phyloP scores from a whole-genome alignment of 768 basidiomycete species.

The Suillus bovinus region DNA sequence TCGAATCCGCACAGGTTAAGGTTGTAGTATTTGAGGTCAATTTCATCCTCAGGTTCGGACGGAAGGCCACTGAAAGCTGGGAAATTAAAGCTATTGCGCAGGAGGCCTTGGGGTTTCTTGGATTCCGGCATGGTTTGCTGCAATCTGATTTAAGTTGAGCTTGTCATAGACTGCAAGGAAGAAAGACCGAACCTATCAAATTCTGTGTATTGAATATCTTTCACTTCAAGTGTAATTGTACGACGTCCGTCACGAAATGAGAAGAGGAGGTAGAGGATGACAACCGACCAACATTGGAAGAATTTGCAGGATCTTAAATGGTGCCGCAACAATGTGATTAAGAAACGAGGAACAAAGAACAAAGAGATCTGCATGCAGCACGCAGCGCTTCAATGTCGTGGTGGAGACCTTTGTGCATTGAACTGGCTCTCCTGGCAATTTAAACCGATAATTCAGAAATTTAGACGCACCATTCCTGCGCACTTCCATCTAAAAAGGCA shows the following conservation, averaged over 20 bases:
- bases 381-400: background rate
- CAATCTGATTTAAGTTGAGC: background rate
- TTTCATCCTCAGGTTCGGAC: constrained; percentile 15
- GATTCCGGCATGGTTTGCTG: background rate
- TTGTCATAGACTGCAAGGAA: background rate
- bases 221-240: background rate
- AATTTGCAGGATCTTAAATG: background rate
- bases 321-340: background rate
- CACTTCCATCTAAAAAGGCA: background rate
- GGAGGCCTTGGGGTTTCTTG: background rate
- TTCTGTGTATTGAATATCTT: background rate
- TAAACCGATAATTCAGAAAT: background rate
- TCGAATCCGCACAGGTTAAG: background rate
- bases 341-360: background rate
- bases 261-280: background rate
- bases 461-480: background rate
- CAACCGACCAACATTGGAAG: background rate
- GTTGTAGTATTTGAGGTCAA: constrained; percentile 10
- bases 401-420: constrained; percentile 1
- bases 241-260: background rate
- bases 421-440: background rate
- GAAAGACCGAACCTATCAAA: background rate
- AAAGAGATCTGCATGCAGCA: background rate
- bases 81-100: constrained; percentile 22
- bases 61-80: constrained; percentile 29